Base-by-base conservation (phyloP, 2,329 filamentous ascomycete species). In the Exophiala spinifera region DNA sequence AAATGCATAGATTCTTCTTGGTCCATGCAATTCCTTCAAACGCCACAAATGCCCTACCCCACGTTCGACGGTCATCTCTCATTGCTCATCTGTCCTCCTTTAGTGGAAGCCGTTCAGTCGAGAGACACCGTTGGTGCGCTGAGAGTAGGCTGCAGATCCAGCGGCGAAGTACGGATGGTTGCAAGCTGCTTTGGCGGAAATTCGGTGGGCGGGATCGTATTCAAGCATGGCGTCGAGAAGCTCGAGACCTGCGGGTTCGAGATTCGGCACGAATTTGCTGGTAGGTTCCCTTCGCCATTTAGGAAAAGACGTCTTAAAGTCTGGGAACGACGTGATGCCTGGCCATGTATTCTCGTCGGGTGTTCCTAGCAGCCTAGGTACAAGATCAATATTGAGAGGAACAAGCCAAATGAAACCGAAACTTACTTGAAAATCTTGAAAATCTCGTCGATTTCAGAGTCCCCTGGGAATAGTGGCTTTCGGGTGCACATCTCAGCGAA, bases 401-500 rank as follows among this genome's bases (percentile, higher is more conserved):
- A 10, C 28, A 31, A 5, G 11, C 28, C 4, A 10, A 31, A 31
- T 10, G 28, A 7, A 48, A 51, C n/a, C n/a, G n/a, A 6, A 36
- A 64, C 79, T 65, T 76, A 90, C 89, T 86, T 83, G 85, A 96
- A 96, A 69, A 87, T 95, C 76, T 92, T 94, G 80, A 95, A 95
- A 68, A 95, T 95, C 73, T 95, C 89, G 67, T 95, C 89, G 72
- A 95, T 95, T 69, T 95, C 89, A 4, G 89, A 94, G 70, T 96
- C 91, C 55, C 91, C 91, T 11, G 91, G 90, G 77, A 96, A 96
- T 40, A 96, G 79, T 4, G 91, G 90, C 74, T 95, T 95, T 66
- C 89, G 84, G 1, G 91, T 96, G 74, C 89, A 95, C 91, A 96
- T 96, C 73, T 96, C 91, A 8, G 91, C 91, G 71, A 96, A 95